Percentiles rank a stretch among this genome's conserved stretches.
Conservation (phyloP, 495 filamentous ascomycete species). For the Neurospora sp. region DNA sequence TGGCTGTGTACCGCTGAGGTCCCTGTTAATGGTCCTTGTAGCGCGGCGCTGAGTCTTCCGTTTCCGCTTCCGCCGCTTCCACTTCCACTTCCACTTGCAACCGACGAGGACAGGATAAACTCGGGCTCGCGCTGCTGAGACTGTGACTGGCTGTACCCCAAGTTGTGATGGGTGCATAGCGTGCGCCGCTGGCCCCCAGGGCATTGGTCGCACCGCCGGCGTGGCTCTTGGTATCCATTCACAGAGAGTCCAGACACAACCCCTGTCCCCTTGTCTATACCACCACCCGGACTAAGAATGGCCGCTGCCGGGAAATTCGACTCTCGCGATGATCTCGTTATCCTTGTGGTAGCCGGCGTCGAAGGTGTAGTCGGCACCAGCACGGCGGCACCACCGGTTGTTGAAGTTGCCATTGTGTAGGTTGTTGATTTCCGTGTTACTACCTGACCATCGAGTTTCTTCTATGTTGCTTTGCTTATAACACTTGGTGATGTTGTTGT, state of each 20-base stretch:
- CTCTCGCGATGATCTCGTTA: not conserved
- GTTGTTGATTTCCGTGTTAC: not conserved
- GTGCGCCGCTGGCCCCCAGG: slow-evolving; percentile 16
- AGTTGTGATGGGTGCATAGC: slow-evolving; percentile 13
- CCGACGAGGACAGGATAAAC: not conserved
- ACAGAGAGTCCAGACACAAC: not conserved
- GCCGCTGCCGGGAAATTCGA: not conserved
- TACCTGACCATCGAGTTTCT: slow-evolving; percentile 15
- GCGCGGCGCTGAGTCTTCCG: slow-evolving; percentile 19
- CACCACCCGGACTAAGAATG: slow-evolving; percentile 2
- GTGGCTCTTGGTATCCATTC: slow-evolving; percentile 8
- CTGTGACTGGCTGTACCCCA: slow-evolving; percentile 1
- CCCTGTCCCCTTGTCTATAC: slow-evolving; percentile 13
- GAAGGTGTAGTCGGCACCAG: slow-evolving; percentile 14
- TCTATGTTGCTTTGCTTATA: not conserved
- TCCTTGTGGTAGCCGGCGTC: not conserved
- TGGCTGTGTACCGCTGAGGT: not conserved
- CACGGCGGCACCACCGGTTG: slow-evolving; percentile 14
- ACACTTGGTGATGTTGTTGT: not conserved
- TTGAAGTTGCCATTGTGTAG: slow-evolving; percentile 15
- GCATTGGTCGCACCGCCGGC: slow-evolving; percentile 23
- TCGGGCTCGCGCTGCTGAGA: slow-evolving; percentile 1
- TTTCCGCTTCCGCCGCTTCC: slow-evolving; percentile 14
- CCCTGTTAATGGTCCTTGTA: not conserved
- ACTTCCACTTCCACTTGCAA: slow-evolving; percentile 4